Evolutionary conservation across 306 rosid genomes (phyloP), one percentile per base, ranked within the genome.

Genomic region (Trifolium dubium): DNA sequence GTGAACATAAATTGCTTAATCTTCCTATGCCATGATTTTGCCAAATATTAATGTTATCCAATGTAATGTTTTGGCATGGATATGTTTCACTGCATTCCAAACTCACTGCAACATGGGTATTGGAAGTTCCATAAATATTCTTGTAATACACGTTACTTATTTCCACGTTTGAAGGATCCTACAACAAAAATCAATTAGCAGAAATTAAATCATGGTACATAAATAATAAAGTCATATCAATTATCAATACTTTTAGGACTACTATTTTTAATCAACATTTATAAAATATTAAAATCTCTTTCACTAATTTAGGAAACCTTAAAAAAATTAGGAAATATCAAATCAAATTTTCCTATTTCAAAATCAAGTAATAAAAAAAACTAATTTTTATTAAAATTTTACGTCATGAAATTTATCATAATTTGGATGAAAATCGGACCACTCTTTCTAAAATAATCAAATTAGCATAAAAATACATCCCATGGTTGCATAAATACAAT

Each of bases 111-210:
- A 67, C 58, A 5, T 76, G 62, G 2, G 80, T 32, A 0, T 4
- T 69, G 3, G 87, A 64, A 4, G 65, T 85, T 75, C 97, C 97
- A 84, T 34, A 3, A 31, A 91, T 79, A 63, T 87, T 85, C 30
- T 10, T 87, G 84, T 80, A 91, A 0, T 23, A 70, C 32, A 87
- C 83, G 44, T 81, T 23, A 40, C 83, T 79, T 18, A 91, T 87
- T 80, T 91, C 85, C 55, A 91, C 87, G 0, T 34, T 9, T 15
- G 94, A 91, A 28, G 77, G 9, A 15, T 0, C 77, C 96, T 83
- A 4, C 40, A 49, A 47, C 17, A 43, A 7, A 7, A 55, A n/a
- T 10, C 5, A 39, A 15, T 47, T 64, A 23, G 3, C 13, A 58
- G 10, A 49, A 5, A 49, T 49, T 5, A 49, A 5, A 49, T 49